Conservation (phyloP, 2,329 filamentous ascomycete genomes). For the Cryphonectria carpinicola region DNA sequence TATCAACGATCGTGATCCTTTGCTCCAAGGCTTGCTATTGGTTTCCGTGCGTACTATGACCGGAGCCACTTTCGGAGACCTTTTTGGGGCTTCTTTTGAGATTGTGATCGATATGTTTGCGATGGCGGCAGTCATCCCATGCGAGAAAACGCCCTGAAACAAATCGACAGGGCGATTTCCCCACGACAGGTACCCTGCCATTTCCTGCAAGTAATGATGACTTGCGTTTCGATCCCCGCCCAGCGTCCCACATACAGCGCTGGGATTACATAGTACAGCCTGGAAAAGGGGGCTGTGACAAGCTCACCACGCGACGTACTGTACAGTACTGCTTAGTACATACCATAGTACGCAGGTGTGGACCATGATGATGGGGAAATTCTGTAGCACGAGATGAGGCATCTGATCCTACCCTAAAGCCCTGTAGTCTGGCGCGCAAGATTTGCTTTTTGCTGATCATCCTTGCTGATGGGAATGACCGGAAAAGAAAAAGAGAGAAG, state of each 20-base stretch:
- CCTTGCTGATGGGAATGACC: not conserved
- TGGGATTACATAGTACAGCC: conserved; percentile 3
- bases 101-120: conserved; percentile 11
- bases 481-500: not conserved
- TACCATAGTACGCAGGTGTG: not conserved
- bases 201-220: conserved; percentile 24
- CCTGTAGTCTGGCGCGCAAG: not conserved
- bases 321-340: not conserved
- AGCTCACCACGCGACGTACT: not conserved
- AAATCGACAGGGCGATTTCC: conserved; percentile 25
- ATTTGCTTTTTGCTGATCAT: conserved; percentile 1
- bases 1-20: conserved; percentile 3
- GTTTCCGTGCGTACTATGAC: not conserved
- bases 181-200: conserved; percentile 23
- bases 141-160: conserved; percentile 24
- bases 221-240: conserved; percentile 19
- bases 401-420: not conserved
- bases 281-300: conserved; percentile 19
- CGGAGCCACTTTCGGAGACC: not conserved
- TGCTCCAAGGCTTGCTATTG: not conserved
- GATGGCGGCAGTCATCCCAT: not conserved
- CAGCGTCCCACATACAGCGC: conserved; percentile 3
- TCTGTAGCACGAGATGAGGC: conserved; percentile 4
- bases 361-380: not conserved
- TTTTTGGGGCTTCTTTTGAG: conserved; percentile 2